Base-by-base conservation (phyloP, 78 protist genomes). In the Dictyostelium firmibasis region DNA sequence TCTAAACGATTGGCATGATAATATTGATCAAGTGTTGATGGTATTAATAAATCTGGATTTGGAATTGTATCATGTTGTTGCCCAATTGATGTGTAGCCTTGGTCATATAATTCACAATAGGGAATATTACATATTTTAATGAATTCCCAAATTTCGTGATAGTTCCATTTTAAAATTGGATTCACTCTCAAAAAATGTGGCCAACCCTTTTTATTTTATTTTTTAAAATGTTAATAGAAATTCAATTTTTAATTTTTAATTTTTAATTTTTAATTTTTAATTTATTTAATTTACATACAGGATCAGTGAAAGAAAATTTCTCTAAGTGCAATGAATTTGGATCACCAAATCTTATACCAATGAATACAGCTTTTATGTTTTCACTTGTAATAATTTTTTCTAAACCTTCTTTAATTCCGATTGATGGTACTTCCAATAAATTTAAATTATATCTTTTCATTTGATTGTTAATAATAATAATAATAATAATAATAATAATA, bases 41-140 rank as follows among this genome's bases (percentile, higher is more conserved):
- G 44, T 44, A 79, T 44, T 69, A 64, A 50, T 33, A 86, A 82
- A 38, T 67, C 83, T 25, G 96, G 96, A 53, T 92, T 92, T 27
- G 91, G 96, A 4, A 81, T 74, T 33, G 97, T 96, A 78, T 94
- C 92, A 43, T 84, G 33, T 25, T 23, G 10, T 13, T 86, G 88
- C 3, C 98, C 98, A 35, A 96, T 91, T 8, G 97, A 94, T 4
- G 98, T 96, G 70, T 95, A 96, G 25, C 97, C 96, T 25, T 77
- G 87, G n/a, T 91, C 97, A 94, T 94, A 95, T 31, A 96, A 83
- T 31, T 29, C 18, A 76, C 96, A 96, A 53, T 82, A 95, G 4
- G 97, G 97, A n/a, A 96, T 43, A 20, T 29, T 36, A 43, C 72
- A 91, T 20, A 41, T 25, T 29, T 91, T 29, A 31, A 96, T 84